phyloP scores from a whole-genome alignment of 2,329 filamentous ascomycete species.

The Fusarium sp. region DNA sequence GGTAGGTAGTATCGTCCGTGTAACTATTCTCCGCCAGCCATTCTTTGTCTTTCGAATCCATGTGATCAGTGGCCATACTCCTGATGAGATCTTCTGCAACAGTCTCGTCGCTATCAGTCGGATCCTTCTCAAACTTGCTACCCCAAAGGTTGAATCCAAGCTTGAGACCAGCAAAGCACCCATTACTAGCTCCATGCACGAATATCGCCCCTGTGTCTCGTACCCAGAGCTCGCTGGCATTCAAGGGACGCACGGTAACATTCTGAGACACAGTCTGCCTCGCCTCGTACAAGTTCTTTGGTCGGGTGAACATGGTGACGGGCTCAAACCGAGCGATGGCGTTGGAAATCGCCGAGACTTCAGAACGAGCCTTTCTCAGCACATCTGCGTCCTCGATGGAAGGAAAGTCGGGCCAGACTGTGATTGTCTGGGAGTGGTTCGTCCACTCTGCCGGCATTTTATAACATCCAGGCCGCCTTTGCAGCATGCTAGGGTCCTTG shows the following conservation, averaged over 20 bases:
- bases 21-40: too few relatives aligned
- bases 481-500: too few relatives aligned
- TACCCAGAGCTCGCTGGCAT: conserved; percentile 42
- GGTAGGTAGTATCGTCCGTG: too few relatives aligned
- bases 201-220: conserved; percentile 44
- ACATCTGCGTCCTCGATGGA: conserved; percentile 5
- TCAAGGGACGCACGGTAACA: conserved; percentile 8
- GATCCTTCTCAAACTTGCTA: conserved; percentile 15
- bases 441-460: conserved; percentile 32
- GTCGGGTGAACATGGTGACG: conserved; percentile 36
- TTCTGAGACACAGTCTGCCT: conserved; percentile 5
- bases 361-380: conserved; percentile 14
- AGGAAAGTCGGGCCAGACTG: conserved; percentile 19
- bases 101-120: conserved; percentile 4
- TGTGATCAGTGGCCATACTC: not conserved
- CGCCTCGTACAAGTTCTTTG: conserved; percentile 1
- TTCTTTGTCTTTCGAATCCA: not conserved
- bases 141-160: conserved; percentile 47
- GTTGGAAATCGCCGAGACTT: conserved; percentile 41
- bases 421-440: conserved; percentile 22
- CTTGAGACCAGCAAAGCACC: conserved; percentile 29
- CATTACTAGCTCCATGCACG: conserved; percentile 12
- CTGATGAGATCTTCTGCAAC: conserved; percentile 21
- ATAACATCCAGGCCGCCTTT: not conserved
- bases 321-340: conserved; percentile 42